phyloP scores from a whole-genome alignment of 768 basidiomycete species.

The Hortiboletus flavorubellus region DNA sequence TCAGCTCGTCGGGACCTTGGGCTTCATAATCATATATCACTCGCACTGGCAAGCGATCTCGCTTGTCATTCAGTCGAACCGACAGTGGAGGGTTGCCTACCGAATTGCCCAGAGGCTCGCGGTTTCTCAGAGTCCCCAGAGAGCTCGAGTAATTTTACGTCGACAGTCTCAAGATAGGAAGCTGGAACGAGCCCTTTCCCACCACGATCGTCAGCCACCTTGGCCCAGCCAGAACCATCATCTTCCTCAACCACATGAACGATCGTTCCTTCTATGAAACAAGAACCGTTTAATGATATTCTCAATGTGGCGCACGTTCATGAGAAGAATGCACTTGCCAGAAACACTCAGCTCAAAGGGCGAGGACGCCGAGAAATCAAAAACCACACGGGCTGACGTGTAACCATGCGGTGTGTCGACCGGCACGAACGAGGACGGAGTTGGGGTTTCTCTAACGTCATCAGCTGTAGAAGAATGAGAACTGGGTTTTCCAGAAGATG shows the following conservation, averaged over 20 bases:
- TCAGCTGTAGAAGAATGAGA: slow-evolving; percentile 5
- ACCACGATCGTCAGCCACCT: slow-evolving; percentile 58
- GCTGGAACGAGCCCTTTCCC: slow-evolving; percentile 78
- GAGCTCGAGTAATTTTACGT: slow-evolving; percentile 21
- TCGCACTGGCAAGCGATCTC: slow-evolving; percentile 49
- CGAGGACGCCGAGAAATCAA: slow-evolving; percentile 71
- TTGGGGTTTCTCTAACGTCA: slow-evolving; percentile 32
- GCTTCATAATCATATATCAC: slow-evolving; percentile 79
- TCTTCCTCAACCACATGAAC: slow-evolving; percentile 75
- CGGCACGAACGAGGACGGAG: slow-evolving; percentile 57
- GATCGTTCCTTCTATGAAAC: slow-evolving; percentile 50
- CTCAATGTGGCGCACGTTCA: slow-evolving; percentile 4
- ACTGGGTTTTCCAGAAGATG: slow-evolving; percentile 4
- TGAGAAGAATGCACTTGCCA: slow-evolving; percentile 39
- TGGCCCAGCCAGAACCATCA: slow-evolving; percentile 86
- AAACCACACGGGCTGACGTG: slow-evolving; percentile 60
- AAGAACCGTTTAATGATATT: slow-evolving; percentile 11
- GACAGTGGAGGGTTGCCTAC: slow-evolving; percentile 36
- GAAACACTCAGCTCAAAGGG: slow-evolving; percentile 71
- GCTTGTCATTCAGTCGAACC: slow-evolving; percentile 1
- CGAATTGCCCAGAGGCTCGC: slow-evolving; percentile 45
- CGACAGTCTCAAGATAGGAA: slow-evolving; percentile 59
- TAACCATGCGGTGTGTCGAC: slow-evolving; percentile 36
- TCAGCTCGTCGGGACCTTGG: slow-evolving; percentile 68
- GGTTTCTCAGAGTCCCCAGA: slow-evolving; percentile 15